Base-by-base conservation (phyloP, 2,329 filamentous ascomycete species). In the Teratosphaeria epicoccoides region DNA sequence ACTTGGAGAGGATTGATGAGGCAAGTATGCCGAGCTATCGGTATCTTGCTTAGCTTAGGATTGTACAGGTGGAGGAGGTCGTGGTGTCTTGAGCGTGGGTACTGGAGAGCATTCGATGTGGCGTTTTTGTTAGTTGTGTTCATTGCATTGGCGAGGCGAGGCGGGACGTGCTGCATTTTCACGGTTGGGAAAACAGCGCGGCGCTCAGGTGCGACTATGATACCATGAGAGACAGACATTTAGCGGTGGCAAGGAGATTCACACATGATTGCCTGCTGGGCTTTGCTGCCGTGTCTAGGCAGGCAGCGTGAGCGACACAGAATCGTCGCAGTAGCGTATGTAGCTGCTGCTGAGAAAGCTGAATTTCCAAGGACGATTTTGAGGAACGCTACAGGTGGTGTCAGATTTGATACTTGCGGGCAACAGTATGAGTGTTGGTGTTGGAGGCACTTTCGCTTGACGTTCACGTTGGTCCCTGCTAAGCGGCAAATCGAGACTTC, bases 1-100 rank as follows among this genome's bases (percentile, higher is more conserved):
- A 90, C 59, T 73, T 91, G 20, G 86, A 89, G 70, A 79, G 87
- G 3, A 76, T 85, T 12, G 86, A 88, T n/a, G 77, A 82, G 9
- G 77, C 74, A 7, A 64, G 76, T 25, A 59, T 79, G 5, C 79
- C 85, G 28, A 77, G 77, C 10, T 90, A 90, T 66, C 76, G 78
- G 55, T 90, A 90, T 61, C 68, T 89, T 33, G 86, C 86, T 24
- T 90, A 52, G 71, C 11, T 22, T 10, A 17, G 29, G 29, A 37
- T 37, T 37, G 17, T 37, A 17, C 29, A 37, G 10, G 29, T 37
- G 29, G 17, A 10, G 29, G 29, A 37, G 29, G 33, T 7, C n/a
- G n/a, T 24, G 23, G 23, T 46, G 44, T 46, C n/a, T 7, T 17
- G 43, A 12, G 43, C n/a, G n/a, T n/a, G n/a, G n/a, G n/a, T n/a